Evolutionary conservation across 495 filamentous ascomycete species (phyloP).

Genomic region (Penicillium alfredii): DNA sequence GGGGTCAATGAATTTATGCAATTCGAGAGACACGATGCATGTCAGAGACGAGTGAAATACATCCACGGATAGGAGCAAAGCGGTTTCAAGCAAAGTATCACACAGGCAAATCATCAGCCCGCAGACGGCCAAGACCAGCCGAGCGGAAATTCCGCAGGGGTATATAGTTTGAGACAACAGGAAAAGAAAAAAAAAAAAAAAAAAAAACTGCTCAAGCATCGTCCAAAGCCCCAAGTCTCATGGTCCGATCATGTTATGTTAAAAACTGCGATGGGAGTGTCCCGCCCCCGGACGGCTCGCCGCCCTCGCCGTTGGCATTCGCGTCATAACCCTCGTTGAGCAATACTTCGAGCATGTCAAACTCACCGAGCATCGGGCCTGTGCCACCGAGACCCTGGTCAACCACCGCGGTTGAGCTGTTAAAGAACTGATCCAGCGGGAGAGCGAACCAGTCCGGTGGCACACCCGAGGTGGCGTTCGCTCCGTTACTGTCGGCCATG

Average conservation of each 20-base stretch:
- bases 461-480: conserved; percentile 23
- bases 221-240: conserved; percentile 5
- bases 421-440: conserved; percentile 48
- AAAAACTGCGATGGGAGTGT: conserved; percentile 18
- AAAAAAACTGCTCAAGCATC: no score
- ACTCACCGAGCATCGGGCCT: conserved; percentile 44
- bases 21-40: no score
- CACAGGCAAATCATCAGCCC: conserved; percentile 5
- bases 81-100: conserved; percentile 17
- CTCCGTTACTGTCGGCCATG: conserved; percentile 24
- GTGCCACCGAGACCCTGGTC: conserved; percentile 46
- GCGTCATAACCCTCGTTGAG: conserved; percentile 43
- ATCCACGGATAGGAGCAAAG: not conserved
- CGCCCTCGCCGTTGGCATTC: conserved; percentile 21
- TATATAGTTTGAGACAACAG: no score
- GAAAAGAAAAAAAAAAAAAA: no score
- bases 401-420: conserved; percentile 41
- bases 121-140: conserved; percentile 7
- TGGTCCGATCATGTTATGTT: conserved; percentile 3
- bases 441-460: conserved; percentile 45
- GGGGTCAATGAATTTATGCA: no score
- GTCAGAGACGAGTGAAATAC: no score
- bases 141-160: conserved; percentile 14
- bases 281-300: conserved; percentile 15
- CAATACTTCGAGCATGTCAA: conserved; percentile 45